phyloP scores from a whole-genome alignment of 331 rosid genomes.

The Malus hybrid region DNA sequence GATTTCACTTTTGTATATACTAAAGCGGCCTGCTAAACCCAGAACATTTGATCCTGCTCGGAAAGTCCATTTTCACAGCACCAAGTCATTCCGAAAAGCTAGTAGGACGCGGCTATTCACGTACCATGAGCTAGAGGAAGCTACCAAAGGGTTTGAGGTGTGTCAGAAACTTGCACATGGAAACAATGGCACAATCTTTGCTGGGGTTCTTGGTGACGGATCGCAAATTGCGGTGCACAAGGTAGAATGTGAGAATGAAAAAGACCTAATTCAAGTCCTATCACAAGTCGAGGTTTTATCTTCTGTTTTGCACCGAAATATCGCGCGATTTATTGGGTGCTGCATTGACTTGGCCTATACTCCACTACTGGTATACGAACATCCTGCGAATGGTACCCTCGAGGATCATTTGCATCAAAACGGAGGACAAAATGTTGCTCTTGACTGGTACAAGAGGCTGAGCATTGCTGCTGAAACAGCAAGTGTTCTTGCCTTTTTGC shows the following conservation, averaged over 20 bases:
- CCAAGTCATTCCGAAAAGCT: slow-evolving; percentile 46
- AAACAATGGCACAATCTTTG: slow-evolving; percentile 43
- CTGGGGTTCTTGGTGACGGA: slow-evolving; percentile 71
- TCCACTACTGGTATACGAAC: slow-evolving; percentile 64
- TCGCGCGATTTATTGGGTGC: slow-evolving; percentile 67
- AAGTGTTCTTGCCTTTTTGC: slow-evolving; percentile 59
- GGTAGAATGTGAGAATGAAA: slow-evolving; percentile 54
- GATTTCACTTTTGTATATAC: slow-evolving; percentile 46
- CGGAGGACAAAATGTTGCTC: slow-evolving; percentile 36
- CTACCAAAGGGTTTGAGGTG: slow-evolving; percentile 61
- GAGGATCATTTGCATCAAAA: slow-evolving; percentile 57
- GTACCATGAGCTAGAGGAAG: slow-evolving; percentile 62
- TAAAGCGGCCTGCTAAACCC: slow-evolving; percentile 42
- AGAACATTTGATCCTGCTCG: slow-evolving; percentile 38
- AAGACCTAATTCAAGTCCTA: slow-evolving; percentile 46
- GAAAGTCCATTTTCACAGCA: slow-evolving; percentile 39
- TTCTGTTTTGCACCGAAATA: slow-evolving; percentile 42
- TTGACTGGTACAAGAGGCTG: slow-evolving; percentile 77
- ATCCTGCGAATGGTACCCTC: slow-evolving; percentile 66
- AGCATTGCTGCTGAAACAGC: slow-evolving; percentile 75
- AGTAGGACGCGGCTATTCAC: slow-evolving; percentile 57
- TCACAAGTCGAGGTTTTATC: slow-evolving; percentile 70
- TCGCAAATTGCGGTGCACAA: slow-evolving; percentile 70
- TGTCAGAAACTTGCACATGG: slow-evolving; percentile 44
- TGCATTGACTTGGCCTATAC: slow-evolving; percentile 52